These are phyloP conservation scores for Salvia sclarea DNA, from an alignment of 305 asterid species.

Conservation along the genomic window DNA sequence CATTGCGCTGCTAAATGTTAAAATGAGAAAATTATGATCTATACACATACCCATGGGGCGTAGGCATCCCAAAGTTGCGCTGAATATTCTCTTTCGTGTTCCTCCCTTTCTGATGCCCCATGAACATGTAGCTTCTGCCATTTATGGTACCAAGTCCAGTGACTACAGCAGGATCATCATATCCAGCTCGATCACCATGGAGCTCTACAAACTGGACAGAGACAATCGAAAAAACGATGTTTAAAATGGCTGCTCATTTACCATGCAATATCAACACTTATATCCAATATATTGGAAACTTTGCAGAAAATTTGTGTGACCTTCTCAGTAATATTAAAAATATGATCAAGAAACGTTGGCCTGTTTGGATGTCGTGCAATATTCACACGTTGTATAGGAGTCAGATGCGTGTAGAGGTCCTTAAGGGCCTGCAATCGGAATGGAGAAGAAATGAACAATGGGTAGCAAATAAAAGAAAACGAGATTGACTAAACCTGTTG, in stretches of 20 bases:
- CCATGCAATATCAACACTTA: not conserved
- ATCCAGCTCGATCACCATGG: constrained; percentile 93
- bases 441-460: not conserved
- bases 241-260: not conserved
- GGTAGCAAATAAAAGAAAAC: not conserved
- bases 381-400: constrained; percentile 84
- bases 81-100: constrained; percentile 88
- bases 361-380: constrained; percentile 91
- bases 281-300: not conserved
- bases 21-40: constrained; percentile 6
- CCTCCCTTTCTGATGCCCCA: constrained; percentile 94
- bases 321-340: constrained; percentile 85
- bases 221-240: constrained; percentile 7
- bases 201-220: constrained; percentile 81
- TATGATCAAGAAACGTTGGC: constrained; percentile 91
- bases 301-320: constrained; percentile 38
- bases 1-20: not conserved
- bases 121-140: constrained; percentile 85
- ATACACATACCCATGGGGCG: constrained; percentile 87
- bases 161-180: constrained; percentile 91
- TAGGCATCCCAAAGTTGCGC: constrained; percentile 98
- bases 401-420: constrained; percentile 70
- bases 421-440: constrained; percentile 62
- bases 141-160: constrained; percentile 87
- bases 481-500: not conserved